A percentile compares a stretch with the other conserved stretches of the same genome.
Conservation (phyloP, 2,329 filamentous ascomycete species). For the Fusarium protoensiforme region DNA sequence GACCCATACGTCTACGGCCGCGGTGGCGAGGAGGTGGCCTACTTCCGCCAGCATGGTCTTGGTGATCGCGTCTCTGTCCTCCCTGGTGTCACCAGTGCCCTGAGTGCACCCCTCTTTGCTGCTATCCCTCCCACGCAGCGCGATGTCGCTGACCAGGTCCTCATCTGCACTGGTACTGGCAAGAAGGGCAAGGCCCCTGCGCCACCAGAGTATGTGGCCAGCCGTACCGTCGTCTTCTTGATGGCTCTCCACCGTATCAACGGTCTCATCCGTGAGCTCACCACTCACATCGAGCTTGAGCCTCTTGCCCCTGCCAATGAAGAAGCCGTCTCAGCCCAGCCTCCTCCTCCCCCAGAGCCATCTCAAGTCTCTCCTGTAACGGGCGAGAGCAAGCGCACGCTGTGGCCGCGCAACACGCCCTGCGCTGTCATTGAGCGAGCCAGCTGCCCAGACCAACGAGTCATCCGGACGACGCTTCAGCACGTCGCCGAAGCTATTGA, state of each 20-base stretch:
- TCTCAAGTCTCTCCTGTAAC: neutral
- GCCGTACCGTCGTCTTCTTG: slow-evolving; percentile 88
- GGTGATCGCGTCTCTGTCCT: slow-evolving; percentile 75
- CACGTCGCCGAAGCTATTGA: slow-evolving; percentile 86
- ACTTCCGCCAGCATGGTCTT: slow-evolving; percentile 80
- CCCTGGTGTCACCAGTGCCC: slow-evolving; percentile 89
- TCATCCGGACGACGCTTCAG: slow-evolving; percentile 87
- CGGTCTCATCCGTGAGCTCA: slow-evolving; percentile 79
- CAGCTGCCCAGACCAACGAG: slow-evolving; percentile 92
- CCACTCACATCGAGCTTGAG: slow-evolving; percentile 53
- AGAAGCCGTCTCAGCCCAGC: slow-evolving; percentile 24
- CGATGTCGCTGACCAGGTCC: slow-evolving; percentile 88
- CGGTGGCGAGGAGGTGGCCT: slow-evolving; percentile 91
- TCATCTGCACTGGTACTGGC: slow-evolving; percentile 97
- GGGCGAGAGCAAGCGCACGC: slow-evolving; percentile 42
- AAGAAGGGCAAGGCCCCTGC: slow-evolving; percentile 85
- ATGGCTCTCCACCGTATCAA: slow-evolving; percentile 92
- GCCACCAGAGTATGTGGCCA: slow-evolving; percentile 82
- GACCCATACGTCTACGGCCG: slow-evolving; percentile 97
- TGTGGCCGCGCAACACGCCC: slow-evolving; percentile 83
- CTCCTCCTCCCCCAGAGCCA: slow-evolving; percentile 22
- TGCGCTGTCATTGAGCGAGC: slow-evolving; percentile 95
- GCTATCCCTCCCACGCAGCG: slow-evolving; percentile 89
- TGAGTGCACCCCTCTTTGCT: slow-evolving; percentile 89
- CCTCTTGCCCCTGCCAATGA: slow-evolving; percentile 36